phyloP scores from a whole-genome alignment of 495 filamentous ascomycete genomes.

The Hypoxylon fuscum region DNA sequence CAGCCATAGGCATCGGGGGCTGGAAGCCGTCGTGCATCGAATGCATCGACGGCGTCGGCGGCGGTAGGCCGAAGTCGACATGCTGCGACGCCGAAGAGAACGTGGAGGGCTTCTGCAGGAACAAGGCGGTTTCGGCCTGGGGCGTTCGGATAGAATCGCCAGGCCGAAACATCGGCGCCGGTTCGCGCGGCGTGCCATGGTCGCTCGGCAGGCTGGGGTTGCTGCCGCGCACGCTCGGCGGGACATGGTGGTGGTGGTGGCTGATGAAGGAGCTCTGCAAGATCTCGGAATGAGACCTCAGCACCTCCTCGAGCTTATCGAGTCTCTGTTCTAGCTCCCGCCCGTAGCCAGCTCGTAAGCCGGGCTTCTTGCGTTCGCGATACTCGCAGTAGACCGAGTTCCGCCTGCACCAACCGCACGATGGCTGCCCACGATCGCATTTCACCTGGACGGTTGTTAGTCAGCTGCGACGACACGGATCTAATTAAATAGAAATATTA shows the following conservation, averaged over 20 bases:
- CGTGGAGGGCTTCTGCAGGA: conserved; percentile 66
- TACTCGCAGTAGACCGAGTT: conserved; percentile 83
- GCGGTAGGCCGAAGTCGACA: conserved; percentile 49
- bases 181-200: conserved; percentile 56
- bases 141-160: conserved; percentile 58
- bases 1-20: conserved; percentile 44
- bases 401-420: conserved; percentile 87
- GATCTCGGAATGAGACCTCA: conserved; percentile 60
- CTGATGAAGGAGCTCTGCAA: conserved; percentile 48
- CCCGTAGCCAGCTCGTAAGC: conserved; percentile 84
- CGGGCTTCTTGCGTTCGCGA: conserved; percentile 86
- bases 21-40: conserved; percentile 48
- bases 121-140: conserved; percentile 68
- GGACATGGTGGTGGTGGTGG: conserved; percentile 53
- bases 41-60: conserved; percentile 41
- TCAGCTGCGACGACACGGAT: neutral
- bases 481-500: too few relatives aligned
- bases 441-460: conserved; percentile 64
- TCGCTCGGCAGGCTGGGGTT: conserved; percentile 56
- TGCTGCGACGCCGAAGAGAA: conserved; percentile 43
- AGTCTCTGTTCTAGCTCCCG: conserved; percentile 86
- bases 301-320: conserved; percentile 62
- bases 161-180: conserved; percentile 50
- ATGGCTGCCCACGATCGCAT: conserved; percentile 83
- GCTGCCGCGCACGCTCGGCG: conserved; percentile 57